Percentiles rank a stretch among this genome's conserved stretches.
Conservation (phyloP, 2,329 filamentous ascomycete genomes). For the Fusarium sp. region DNA sequence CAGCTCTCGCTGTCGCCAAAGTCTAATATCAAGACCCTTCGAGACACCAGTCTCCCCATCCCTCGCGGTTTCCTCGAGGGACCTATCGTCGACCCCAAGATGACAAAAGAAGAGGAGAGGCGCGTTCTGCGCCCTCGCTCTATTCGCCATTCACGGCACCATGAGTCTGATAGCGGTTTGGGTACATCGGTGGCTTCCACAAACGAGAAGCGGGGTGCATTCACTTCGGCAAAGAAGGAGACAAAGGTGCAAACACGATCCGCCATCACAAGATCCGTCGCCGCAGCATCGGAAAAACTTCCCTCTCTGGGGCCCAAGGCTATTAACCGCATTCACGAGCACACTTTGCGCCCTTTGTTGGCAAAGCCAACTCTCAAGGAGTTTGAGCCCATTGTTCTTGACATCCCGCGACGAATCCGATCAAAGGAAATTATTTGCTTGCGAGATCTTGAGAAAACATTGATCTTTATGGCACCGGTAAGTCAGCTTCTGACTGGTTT, state of each 20-base stretch:
- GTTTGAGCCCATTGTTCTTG: conserved; percentile 81
- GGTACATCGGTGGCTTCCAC: conserved; percentile 80
- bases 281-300: conserved; percentile 58
- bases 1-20: conserved; percentile 50
- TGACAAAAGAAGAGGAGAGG: conserved; percentile 56
- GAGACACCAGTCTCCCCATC: conserved; percentile 66
- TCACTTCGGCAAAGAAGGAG: conserved; percentile 52
- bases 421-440: conserved; percentile 89
- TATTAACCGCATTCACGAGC: conserved; percentile 79
- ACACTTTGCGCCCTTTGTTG: conserved; percentile 80
- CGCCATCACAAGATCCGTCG: conserved; percentile 66
- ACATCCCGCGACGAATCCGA: conserved; percentile 80
- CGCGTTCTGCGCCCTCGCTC: conserved; percentile 62
- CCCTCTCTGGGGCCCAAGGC: conserved; percentile 73
- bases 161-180: conserved; percentile 86
- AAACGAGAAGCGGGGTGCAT: conserved; percentile 57
- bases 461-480: conserved; percentile 92
- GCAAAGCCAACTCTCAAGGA: conserved; percentile 76
- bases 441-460: conserved; percentile 91
- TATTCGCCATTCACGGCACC: conserved; percentile 67
- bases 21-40: conserved; percentile 48
- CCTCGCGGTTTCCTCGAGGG: conserved; percentile 67
- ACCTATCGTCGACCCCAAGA: conserved; percentile 60
- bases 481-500: conserved; percentile 70
- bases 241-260: conserved; percentile 51